Conservation (phyloP, 441 rosid genomes). For the Pelargonium citronellum region DNA sequence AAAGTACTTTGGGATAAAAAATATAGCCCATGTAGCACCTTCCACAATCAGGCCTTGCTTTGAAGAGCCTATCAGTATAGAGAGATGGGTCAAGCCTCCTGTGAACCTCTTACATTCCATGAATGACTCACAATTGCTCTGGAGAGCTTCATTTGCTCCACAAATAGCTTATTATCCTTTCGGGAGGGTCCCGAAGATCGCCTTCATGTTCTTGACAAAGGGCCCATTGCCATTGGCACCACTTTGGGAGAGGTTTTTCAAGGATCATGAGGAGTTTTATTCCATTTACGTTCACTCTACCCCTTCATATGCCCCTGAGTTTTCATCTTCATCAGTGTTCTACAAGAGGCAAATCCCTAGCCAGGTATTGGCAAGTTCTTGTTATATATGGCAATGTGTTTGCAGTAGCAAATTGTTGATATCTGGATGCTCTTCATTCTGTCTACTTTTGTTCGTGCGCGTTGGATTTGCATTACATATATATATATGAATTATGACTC, state of each 20-base stretch:
- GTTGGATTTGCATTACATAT: no score
- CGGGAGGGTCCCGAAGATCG: constrained; percentile 58
- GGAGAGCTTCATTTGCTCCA: constrained; percentile 69
- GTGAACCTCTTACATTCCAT: constrained; percentile 45
- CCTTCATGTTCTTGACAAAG: constrained; percentile 76
- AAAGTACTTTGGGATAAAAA: constrained; percentile 40
- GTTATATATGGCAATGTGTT: no score
- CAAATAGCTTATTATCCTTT: constrained; percentile 47
- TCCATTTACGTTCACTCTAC: constrained; percentile 61
- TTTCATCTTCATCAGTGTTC: constrained; percentile 55
- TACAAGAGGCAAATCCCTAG: constrained; percentile 72
- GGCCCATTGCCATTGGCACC: constrained; percentile 76
- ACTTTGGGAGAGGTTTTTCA: constrained; percentile 70
- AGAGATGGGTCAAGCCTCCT: constrained; percentile 56
- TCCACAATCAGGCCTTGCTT: constrained; percentile 40
- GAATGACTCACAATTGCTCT: constrained; percentile 59
- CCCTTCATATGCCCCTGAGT: constrained; percentile 45
- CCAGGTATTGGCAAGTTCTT: constrained; percentile 46
- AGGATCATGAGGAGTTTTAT: constrained; percentile 46
- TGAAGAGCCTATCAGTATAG: constrained; percentile 31
- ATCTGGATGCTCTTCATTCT: no score
- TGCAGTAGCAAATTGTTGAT: no score
- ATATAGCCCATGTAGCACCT: constrained; percentile 31
- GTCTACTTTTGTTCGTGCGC: no score
- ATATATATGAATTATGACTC: no score